Percentiles rank a stretch among this genome's conserved stretches.
phyloP scores from a whole-genome alignment of 2,329 filamentous ascomycete genomes.

The Trichoderma atroviride region DNA sequence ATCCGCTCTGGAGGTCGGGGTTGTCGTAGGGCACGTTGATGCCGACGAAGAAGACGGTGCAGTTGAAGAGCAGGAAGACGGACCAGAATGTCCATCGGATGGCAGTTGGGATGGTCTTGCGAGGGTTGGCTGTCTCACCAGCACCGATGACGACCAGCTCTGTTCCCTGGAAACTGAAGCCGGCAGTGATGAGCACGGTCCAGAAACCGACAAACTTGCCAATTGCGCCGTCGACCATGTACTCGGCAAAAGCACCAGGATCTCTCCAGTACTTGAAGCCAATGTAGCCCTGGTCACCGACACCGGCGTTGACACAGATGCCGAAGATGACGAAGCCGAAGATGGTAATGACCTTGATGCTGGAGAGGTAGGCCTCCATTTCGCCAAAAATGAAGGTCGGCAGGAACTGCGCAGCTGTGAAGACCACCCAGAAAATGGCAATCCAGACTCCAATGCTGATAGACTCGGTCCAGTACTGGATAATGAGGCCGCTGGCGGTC shows the following conservation, averaged over 20 bases:
- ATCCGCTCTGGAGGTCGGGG: slow-evolving; percentile 52
- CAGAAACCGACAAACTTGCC: slow-evolving; percentile 71
- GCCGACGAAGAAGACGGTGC: slow-evolving; percentile 70
- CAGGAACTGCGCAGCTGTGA: slow-evolving; percentile 70
- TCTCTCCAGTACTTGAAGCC: slow-evolving; percentile 72
- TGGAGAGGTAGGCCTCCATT: slow-evolving; percentile 77
- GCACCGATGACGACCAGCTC: slow-evolving; percentile 80
- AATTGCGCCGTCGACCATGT: slow-evolving; percentile 55
- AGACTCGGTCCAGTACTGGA: slow-evolving; percentile 69
- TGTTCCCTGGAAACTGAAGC: slow-evolving; percentile 72
- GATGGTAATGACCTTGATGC: slow-evolving; percentile 75
- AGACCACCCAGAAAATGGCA: slow-evolving; percentile 70
- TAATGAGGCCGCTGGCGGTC: slow-evolving; percentile 71
- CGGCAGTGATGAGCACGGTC: slow-evolving; percentile 68
- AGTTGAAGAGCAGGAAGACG: slow-evolving; percentile 69
- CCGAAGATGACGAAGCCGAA: slow-evolving; percentile 76
- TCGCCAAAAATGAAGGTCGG: slow-evolving; percentile 75
- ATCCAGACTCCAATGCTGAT: slow-evolving; percentile 74
- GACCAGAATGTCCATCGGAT: slow-evolving; percentile 77
- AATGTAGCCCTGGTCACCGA: slow-evolving; percentile 68
- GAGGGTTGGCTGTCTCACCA: slow-evolving; percentile 73
- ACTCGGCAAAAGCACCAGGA: slow-evolving; percentile 69
- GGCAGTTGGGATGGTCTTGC: slow-evolving; percentile 70
- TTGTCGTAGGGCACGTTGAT: slow-evolving; percentile 69
- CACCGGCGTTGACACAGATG: slow-evolving; percentile 74